Percentiles rank a stretch among this genome's conserved stretches.
phyloP scores from a whole-genome alignment of 2,329 filamentous ascomycete species.

The Myriosclerotinia curreyana region DNA sequence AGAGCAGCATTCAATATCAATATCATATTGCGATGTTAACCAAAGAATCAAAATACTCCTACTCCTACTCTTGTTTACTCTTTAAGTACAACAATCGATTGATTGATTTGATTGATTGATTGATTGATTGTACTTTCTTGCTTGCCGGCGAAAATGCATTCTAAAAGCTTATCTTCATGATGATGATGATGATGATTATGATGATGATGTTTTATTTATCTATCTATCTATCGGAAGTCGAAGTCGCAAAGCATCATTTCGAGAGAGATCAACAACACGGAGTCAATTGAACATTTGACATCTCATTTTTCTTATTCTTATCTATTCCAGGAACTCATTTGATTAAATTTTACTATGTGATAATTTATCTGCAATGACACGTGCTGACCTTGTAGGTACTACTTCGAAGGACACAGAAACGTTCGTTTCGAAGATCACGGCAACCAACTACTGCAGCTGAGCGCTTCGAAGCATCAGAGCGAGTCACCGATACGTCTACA shows the following conservation, averaged over 20 bases:
- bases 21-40: slow-evolving; percentile 31
- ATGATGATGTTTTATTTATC: too few relatives aligned
- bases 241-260: slow-evolving; percentile 23
- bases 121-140: slow-evolving; percentile 12
- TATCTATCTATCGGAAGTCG: slow-evolving; percentile 7
- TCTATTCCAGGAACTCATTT: slow-evolving; percentile 28
- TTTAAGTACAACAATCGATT: background rate
- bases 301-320: slow-evolving; percentile 32
- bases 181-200: background rate
- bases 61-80: background rate
- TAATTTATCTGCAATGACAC: slow-evolving; percentile 39
- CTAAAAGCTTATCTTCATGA: too few relatives aligned
- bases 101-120: too few relatives aligned
- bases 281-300: slow-evolving; percentile 25
- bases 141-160: too few relatives aligned
- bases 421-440: slow-evolving; percentile 35
- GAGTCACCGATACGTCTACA: slow-evolving; percentile 29
- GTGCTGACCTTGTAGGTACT: slow-evolving; percentile 40
- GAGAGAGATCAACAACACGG: slow-evolving; percentile 28
- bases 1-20: slow-evolving; percentile 22
- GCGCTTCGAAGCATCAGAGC: slow-evolving; percentile 37
- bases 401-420: slow-evolving; percentile 37
- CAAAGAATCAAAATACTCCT: slow-evolving; percentile 1
- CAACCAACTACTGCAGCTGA: slow-evolving; percentile 38
- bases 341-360: slow-evolving; percentile 32